Evolutionary conservation across 2,329 filamentous ascomycete genomes (phyloP).

Genomic region (Colletotrichum karsti): DNA sequence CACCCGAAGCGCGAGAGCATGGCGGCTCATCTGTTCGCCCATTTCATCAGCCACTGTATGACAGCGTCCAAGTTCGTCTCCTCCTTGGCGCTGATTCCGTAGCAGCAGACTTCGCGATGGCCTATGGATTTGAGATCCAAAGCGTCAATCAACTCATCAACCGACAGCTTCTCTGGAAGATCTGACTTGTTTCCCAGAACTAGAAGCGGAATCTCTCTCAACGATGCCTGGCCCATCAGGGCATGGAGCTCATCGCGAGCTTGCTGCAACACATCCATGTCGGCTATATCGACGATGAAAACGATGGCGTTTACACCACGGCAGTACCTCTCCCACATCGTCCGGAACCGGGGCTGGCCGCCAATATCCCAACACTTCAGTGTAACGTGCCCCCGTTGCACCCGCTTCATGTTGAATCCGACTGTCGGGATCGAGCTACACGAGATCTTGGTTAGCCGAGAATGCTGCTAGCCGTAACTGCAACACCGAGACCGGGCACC

Average conservation of each 20-base stretch:
- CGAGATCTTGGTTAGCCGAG: constrained; percentile 37
- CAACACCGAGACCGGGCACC: background rate
- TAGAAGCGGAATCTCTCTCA: constrained; percentile 90
- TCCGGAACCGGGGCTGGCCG: constrained; percentile 94
- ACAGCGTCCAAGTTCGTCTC: constrained; percentile 99
- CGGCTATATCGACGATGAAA: constrained; percentile 97
- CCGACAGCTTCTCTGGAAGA: constrained; percentile 86
- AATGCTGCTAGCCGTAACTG: constrained; percentile 8
- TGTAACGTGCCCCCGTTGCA: constrained; percentile 97
- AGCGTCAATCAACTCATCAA: constrained; percentile 94
- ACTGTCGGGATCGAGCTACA: constrained; percentile 96
- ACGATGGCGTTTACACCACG: constrained; percentile 97
- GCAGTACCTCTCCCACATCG: constrained; percentile 99
- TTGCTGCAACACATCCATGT: constrained; percentile 79
- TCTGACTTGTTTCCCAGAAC: constrained; percentile 98
- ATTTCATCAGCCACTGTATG: constrained; percentile 94
- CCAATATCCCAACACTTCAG: constrained; percentile 99
- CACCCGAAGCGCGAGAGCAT: constrained; percentile 2
- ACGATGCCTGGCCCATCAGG: constrained; percentile 82
- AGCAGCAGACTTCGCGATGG: constrained; percentile 95
- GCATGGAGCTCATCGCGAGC: constrained; percentile 93
- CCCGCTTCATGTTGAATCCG: constrained; percentile 98
- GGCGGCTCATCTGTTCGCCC: constrained; percentile 73
- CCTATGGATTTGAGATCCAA: constrained; percentile 90
- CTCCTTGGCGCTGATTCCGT: constrained; percentile 98